Evolutionary conservation across 139 green algal genomes (phyloP).

Genomic region (Coccomyxa sp.): DNA sequence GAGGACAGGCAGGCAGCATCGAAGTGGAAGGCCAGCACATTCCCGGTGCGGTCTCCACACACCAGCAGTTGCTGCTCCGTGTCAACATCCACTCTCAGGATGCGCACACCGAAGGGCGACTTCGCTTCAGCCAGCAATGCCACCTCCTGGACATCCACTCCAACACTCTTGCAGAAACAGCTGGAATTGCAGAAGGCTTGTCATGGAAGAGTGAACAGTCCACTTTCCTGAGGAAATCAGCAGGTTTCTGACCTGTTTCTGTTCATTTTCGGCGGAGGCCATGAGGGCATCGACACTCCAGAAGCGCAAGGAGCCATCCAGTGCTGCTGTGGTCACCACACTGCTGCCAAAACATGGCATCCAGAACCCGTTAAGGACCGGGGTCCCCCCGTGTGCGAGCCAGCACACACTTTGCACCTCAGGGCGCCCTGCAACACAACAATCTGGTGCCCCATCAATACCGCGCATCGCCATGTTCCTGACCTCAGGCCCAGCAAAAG

Average conservation of each 20-base stretch:
- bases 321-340: not conserved
- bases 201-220: not conserved
- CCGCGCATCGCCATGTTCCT: not conserved
- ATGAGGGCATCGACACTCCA: not conserved
- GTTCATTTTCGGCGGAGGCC: not conserved
- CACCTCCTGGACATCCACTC: not conserved
- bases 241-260: not conserved
- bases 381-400: not conserved
- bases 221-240: not conserved
- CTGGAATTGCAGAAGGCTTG: not conserved
- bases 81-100: not conserved
- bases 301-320: not conserved
- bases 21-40: not conserved
- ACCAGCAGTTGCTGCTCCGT: not conserved
- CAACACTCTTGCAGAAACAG: not conserved
- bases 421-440: not conserved
- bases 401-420: not conserved
- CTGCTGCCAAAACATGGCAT: not conserved
- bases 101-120: not conserved
- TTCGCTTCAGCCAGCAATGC: not conserved
- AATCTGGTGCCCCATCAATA: not conserved
- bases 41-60: not conserved
- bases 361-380: not conserved
- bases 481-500: not conserved
- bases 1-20: not conserved